Base-by-base conservation (phyloP, 2,329 filamentous ascomycete genomes). In the Phoma sp. region DNA sequence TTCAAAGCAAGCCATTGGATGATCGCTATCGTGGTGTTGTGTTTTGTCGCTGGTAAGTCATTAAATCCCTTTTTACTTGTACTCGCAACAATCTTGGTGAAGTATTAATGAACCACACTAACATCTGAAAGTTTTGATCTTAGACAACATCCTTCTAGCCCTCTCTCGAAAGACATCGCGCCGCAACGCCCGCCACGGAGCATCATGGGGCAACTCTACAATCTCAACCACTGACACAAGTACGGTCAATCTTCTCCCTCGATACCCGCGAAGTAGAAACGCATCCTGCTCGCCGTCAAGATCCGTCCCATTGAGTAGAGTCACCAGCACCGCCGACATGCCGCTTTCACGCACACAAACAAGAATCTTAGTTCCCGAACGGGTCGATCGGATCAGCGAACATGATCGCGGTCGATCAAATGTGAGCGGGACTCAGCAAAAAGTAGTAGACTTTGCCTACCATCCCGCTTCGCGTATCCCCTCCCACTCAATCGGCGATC, bases 1-100 rank as follows among this genome's bases (percentile, higher is more conserved):
- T 68, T 67, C 29, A 32, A 25, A 2, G 61, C 54, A 2, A 65
- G 61, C 37, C 52, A 64, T 9, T 69, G 61, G 63, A 54, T 67
- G 6, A 68, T 69, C 9, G 55, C 65, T 2, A 62, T 67, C 12
- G 61, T 67, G 3, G 57, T 70, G 13, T 25, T 70, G 9, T 60
- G 43, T 8, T 68, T 68, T 29, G 24, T 57, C 4, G 7, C 35
- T 24, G 58, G 63, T 67, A 58, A 38, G 58, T 47, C 38, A 29
- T 21, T 13, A n/a, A 33, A 17, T 19, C 40, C 12, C n/a, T 24
- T 15, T 10, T 7, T 9, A 7, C 9, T 12, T 13, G 3, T 35
- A 1, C n/a, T 17, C 8, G n/a, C 7, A 17, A 8, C 5, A n/a
- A 24, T 24, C 17, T 8, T 10, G 15, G 15, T 6, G n/a, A 6